These are phyloP conservation scores for Zizania palustris DNA, from an alignment of 202 grass and related monocot genomes.

Conservation along the genomic window DNA sequence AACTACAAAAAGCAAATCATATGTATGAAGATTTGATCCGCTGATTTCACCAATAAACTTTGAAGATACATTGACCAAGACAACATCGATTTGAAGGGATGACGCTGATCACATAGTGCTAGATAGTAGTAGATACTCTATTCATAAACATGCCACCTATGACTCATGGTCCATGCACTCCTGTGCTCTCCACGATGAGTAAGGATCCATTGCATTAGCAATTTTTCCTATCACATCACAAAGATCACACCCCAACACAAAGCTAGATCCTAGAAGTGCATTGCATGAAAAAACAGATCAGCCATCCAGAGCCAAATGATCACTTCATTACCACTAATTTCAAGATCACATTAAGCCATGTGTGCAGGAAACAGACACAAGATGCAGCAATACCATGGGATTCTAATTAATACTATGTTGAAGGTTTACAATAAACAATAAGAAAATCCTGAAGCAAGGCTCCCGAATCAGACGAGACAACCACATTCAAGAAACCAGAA, in stretches of 20 bases:
- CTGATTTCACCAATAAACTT: not conserved
- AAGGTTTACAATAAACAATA: not conserved
- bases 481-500: slow-evolving; percentile 4
- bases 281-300: too few species aligned
- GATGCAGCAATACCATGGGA: not conserved
- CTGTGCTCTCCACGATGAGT: not conserved
- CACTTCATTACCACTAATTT: too few species aligned
- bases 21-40: slow-evolving; percentile 20
- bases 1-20: slow-evolving; percentile 11
- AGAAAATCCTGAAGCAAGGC: not conserved
- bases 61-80: not conserved
- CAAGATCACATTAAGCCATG: too few species aligned
- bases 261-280: not conserved
- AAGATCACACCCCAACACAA: not conserved
- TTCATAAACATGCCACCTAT: not conserved
- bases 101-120: too few species aligned
- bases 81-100: not conserved
- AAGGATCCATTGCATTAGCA: not conserved
- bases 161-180: not conserved
- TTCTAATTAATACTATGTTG: not conserved
- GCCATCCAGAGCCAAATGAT: too few species aligned
- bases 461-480: not conserved
- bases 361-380: not conserved
- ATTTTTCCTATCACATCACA: not conserved
- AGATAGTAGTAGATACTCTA: slow-evolving; percentile 16